These are phyloP conservation scores for Kurtzmaniella quercitrusa DNA, from an alignment of 1,139 yeast species.

Conservation along the genomic window DNA sequence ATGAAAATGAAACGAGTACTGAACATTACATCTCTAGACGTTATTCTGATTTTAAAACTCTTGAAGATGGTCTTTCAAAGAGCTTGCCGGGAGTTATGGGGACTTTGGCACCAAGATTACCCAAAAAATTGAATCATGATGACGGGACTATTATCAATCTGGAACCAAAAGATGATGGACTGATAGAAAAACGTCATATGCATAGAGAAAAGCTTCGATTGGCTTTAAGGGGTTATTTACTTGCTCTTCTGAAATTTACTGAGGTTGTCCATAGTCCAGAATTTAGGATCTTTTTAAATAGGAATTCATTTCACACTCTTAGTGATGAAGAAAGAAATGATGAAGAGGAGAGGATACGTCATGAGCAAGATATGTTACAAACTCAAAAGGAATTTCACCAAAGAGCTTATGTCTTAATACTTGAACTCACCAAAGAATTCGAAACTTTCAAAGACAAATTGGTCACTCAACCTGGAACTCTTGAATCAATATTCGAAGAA, in stretches of 20 bases:
- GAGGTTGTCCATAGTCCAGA: constrained; percentile 52
- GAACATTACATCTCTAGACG: constrained; percentile 53
- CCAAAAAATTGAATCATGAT: constrained; percentile 45
- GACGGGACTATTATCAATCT: constrained; percentile 16
- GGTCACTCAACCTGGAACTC: constrained; percentile 43
- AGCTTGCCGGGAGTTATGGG: constrained; percentile 68
- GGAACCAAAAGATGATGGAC: constrained; percentile 1
- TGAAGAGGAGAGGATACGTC: constrained; percentile 48
- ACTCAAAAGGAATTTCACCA: constrained; percentile 75
- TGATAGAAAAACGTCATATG: constrained; percentile 8
- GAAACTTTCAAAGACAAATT: constrained; percentile 52
- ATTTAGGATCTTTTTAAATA: constrained; percentile 49
- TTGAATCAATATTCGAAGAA: constrained; percentile 56
- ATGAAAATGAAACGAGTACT: background rate
- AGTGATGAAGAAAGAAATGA: constrained; percentile 48
- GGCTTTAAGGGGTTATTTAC: constrained; percentile 69
- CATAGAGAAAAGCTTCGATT: constrained; percentile 65
- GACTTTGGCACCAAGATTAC: constrained; percentile 54
- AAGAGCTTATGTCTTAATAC: constrained; percentile 46
- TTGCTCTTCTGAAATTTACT: constrained; percentile 46
- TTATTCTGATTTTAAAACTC: constrained; percentile 59
- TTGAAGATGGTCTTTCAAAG: constrained; percentile 48
- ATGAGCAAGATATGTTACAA: constrained; percentile 55
- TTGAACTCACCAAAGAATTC: constrained; percentile 46
- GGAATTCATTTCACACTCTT: constrained; percentile 27